Percentiles rank a stretch among this genome's conserved stretches.
phyloP scores from a whole-genome alignment of 2,329 filamentous ascomycete genomes.

The Fusarium devonianum region DNA sequence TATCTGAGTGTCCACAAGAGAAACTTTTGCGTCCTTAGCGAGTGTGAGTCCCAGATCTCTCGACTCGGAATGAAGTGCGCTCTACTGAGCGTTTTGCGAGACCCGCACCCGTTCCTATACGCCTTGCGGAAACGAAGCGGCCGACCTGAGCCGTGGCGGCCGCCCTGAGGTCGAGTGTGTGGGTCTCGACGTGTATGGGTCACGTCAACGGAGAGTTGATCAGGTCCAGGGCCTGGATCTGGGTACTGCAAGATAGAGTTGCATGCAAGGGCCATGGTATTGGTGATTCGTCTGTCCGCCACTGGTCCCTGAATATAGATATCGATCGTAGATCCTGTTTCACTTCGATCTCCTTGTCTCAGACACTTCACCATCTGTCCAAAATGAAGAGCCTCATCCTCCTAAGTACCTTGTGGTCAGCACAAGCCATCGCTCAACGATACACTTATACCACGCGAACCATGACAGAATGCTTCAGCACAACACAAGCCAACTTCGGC shows the following conservation, averaged over 20 bases:
- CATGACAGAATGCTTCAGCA: constrained; percentile 38
- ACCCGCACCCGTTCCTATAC: constrained; percentile 8
- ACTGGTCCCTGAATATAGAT: constrained; percentile 25
- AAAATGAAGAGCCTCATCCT: constrained; percentile 32
- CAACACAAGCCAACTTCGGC: constrained; percentile 34
- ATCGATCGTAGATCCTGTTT: constrained; percentile 34
- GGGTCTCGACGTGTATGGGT: constrained; percentile 3
- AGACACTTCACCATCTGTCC: constrained; percentile 2
- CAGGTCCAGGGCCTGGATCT: constrained; percentile 11
- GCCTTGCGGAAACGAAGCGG: constrained; percentile 2
- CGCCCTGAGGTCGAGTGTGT: too few species aligned
- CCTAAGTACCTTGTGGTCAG: constrained; percentile 13
- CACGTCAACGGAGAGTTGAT: constrained; percentile 4
- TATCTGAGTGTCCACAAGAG: not conserved
- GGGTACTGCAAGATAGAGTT: constrained; percentile 30
- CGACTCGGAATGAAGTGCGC: not conserved
- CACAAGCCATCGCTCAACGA: constrained; percentile 28
- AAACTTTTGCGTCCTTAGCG: constrained; percentile 7
- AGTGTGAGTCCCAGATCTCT: constrained; percentile 3
- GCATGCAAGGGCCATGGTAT: constrained; percentile 20
- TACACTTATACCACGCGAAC: constrained; percentile 39
- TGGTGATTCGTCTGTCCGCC: constrained; percentile 17
- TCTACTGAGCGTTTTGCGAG: constrained; percentile 3
- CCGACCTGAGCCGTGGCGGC: constrained; percentile 12
- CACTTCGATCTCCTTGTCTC: constrained; percentile 12